These are phyloP conservation scores for Knoxia roxburghii DNA, from an alignment of 257 asterid genomes.

Conservation along the genomic window DNA sequence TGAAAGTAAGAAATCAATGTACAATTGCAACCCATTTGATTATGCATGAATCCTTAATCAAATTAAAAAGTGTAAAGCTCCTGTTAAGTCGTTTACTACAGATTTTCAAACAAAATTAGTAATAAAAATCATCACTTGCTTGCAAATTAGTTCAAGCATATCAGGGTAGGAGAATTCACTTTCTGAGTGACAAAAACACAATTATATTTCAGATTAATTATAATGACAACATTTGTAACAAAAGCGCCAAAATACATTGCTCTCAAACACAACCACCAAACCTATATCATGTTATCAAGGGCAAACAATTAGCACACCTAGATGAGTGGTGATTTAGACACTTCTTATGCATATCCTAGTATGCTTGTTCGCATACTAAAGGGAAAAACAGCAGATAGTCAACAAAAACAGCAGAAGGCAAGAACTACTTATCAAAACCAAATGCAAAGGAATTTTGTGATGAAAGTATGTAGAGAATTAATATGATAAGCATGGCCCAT, in stretches of 20 bases:
- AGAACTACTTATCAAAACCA: background rate
- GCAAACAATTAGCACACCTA: background rate
- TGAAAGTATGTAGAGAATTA: background rate
- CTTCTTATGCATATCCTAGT: background rate
- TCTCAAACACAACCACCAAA: background rate
- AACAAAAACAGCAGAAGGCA: conserved; percentile 2
- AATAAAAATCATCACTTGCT: background rate
- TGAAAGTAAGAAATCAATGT: background rate
- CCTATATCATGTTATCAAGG: background rate
- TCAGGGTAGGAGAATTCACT: background rate
- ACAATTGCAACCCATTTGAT: background rate
- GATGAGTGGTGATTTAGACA: background rate
- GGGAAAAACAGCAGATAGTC: background rate
- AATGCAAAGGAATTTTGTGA: background rate
- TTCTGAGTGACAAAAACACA: background rate
- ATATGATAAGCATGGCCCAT: too few species aligned
- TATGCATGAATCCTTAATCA: background rate
- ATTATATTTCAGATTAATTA: background rate
- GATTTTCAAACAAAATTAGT: too few species aligned
- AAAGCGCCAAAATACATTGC: background rate
- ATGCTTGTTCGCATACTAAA: background rate
- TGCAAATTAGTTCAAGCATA: background rate
- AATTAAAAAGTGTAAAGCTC: background rate
- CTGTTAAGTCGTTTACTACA: background rate
- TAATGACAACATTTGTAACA: background rate